A percentile compares a stretch with the other conserved stretches of the same genome.
phyloP scores from a whole-genome alignment of 441 rosid genomes.

The Croton laevigatus region DNA sequence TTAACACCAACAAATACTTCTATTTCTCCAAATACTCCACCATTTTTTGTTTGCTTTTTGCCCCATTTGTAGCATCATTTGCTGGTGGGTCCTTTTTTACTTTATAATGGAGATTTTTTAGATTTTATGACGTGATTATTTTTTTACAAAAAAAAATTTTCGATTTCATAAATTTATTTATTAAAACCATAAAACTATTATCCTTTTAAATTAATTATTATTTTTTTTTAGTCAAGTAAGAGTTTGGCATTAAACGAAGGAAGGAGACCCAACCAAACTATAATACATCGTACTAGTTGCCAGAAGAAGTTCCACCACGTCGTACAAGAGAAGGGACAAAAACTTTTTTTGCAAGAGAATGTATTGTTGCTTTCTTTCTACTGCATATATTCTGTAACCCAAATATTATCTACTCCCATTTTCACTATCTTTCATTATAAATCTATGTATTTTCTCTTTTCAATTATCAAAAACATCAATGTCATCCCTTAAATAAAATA shows the following conservation, averaged over 20 bases:
- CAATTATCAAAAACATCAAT: too few species aligned
- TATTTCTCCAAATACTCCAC: constrained; percentile 20
- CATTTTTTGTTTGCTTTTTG: constrained; percentile 20
- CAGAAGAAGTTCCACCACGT: constrained; percentile 21
- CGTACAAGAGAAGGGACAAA: constrained; percentile 26
- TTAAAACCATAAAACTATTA: too few species aligned
- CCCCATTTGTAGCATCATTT: constrained; percentile 20
- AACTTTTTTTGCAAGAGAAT: not conserved
- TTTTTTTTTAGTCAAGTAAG: not conserved
- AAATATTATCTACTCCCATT: not conserved
- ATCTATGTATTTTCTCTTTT: too few species aligned
- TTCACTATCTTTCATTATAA: too few species aligned
- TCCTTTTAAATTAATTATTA: too few species aligned
- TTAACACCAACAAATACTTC: constrained; percentile 20
- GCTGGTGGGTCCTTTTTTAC: constrained; percentile 24
- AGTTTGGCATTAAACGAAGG: not conserved
- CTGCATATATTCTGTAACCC: constrained; percentile 3
- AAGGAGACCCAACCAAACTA: not conserved
- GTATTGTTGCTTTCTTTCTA: constrained; percentile 17
- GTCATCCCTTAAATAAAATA: too few species aligned
- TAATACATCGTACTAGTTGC: constrained; percentile 23
- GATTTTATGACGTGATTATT: not conserved
- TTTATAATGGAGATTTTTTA: not conserved
- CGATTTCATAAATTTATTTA: too few species aligned
- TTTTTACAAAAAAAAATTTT: too few species aligned